Conservation (phyloP, 2,329 filamentous ascomycete species). For the Elsinoe australis region DNA sequence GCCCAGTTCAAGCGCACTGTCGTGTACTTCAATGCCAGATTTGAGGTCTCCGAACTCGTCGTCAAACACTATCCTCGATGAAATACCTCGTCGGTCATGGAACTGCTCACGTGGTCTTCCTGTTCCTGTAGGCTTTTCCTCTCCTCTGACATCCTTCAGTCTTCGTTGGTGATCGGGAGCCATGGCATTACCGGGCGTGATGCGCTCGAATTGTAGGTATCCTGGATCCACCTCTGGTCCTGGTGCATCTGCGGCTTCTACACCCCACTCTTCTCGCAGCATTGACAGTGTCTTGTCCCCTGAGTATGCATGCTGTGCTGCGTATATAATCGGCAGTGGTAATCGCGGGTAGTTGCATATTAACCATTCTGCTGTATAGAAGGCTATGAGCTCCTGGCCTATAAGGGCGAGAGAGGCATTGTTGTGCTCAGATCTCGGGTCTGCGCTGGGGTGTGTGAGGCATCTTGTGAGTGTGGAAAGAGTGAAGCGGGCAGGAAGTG, state of each 20-base stretch:
- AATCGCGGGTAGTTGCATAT: constrained; percentile 84
- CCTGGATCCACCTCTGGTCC: constrained; percentile 89
- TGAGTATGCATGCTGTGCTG: constrained; percentile 75
- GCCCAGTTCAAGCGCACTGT: not conserved
- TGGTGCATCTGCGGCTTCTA: constrained; percentile 77
- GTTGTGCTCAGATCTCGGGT: constrained; percentile 73
- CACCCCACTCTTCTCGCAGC: constrained; percentile 80
- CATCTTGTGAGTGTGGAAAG: constrained; percentile 78
- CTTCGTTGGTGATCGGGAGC: constrained; percentile 25
- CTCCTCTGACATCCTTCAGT: constrained; percentile 32
- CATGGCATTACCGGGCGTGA: constrained; percentile 38
- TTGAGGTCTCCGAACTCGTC: constrained; percentile 72
- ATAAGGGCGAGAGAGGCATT: constrained; percentile 76
- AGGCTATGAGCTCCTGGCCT: constrained; percentile 74
- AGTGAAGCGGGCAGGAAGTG: constrained; percentile 72
- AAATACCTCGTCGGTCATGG: constrained; percentile 61
- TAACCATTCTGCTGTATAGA: constrained; percentile 82
- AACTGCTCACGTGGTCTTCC: constrained; percentile 42
- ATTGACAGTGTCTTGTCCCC: constrained; percentile 66
- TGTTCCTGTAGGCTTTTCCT: constrained; percentile 25
- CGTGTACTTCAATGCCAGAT: constrained; percentile 26
- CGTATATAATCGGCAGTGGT: constrained; percentile 78
- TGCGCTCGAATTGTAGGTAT: constrained; percentile 66
- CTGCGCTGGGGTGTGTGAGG: constrained; percentile 78
- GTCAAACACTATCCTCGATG: constrained; percentile 70